Evolutionary conservation across 1,284 basidiomycete genomes (phyloP).

Genomic region (Meira miltonrushii): DNA sequence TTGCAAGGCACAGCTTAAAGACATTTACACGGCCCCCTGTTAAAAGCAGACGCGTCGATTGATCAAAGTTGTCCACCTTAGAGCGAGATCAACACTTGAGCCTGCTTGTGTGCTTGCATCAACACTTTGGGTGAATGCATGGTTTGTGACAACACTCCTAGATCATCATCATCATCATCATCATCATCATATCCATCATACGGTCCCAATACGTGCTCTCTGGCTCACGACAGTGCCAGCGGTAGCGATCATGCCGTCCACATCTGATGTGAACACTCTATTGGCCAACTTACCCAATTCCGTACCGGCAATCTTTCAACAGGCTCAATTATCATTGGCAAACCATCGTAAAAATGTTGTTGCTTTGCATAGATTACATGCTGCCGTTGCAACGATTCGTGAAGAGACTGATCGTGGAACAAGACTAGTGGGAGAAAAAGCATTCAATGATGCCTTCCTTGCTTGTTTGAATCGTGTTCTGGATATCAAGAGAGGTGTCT

Average conservation of each 20-base stretch:
- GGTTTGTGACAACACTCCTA: too few relatives aligned
- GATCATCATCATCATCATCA: too few relatives aligned
- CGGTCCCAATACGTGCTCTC: too few relatives aligned
- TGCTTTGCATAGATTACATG: conserved; percentile 75
- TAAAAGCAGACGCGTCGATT: too few relatives aligned
- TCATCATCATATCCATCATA: too few relatives aligned
- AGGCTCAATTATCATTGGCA: conserved; percentile 74
- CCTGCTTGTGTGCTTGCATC: too few relatives aligned
- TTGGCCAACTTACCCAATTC: neutral
- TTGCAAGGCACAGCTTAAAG: too few relatives aligned
- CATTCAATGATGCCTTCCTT: conserved; percentile 64
- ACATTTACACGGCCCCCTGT: too few relatives aligned
- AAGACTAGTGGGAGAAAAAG: conserved; percentile 71
- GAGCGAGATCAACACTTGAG: too few relatives aligned
- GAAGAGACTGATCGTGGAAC: conserved; percentile 59
- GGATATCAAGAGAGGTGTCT: conserved; percentile 75
- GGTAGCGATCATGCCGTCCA: neutral
- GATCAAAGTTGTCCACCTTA: too few relatives aligned
- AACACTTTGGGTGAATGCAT: too few relatives aligned
- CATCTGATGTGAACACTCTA: neutral
- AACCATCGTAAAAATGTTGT: conserved; percentile 90
- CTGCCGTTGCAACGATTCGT: conserved; percentile 62
- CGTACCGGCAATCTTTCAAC: conserved; percentile 60
- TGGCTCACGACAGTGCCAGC: neutral
- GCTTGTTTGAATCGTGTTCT: conserved; percentile 67